These are phyloP conservation scores for Misopates orontium DNA, from an alignment of 257 asterid species.

Conservation along the genomic window DNA sequence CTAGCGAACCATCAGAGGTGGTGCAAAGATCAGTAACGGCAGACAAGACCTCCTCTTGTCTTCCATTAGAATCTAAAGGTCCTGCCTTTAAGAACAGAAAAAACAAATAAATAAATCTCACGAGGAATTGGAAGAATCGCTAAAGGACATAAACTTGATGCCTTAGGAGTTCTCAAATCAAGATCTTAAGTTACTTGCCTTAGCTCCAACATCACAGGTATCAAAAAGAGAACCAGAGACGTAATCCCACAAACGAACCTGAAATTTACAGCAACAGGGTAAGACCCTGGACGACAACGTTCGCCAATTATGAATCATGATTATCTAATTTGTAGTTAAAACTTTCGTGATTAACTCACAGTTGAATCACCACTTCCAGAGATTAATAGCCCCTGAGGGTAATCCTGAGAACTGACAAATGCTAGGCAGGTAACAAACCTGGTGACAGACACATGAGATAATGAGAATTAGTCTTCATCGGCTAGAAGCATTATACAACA, in stretches of 20 bases:
- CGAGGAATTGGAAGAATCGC: no score
- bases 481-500: neutral
- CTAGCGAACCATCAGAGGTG: slow-evolving; percentile 58
- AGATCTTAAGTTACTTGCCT: slow-evolving; percentile 50
- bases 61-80: slow-evolving; percentile 41
- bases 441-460: slow-evolving; percentile 31
- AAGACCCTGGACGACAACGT: slow-evolving; percentile 12
- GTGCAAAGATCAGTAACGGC: slow-evolving; percentile 75
- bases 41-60: slow-evolving; percentile 47
- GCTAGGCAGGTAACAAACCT: slow-evolving; percentile 86
- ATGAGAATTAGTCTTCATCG: slow-evolving; percentile 11
- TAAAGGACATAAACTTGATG: neutral
- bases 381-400: slow-evolving; percentile 55
- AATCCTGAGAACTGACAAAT: slow-evolving; percentile 51
- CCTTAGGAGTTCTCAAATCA: slow-evolving; percentile 12
- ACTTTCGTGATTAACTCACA: slow-evolving; percentile 52
- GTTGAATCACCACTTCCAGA: slow-evolving; percentile 99
- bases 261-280: slow-evolving; percentile 25
- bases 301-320: neutral
- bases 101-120: slow-evolving; percentile 30
- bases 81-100: slow-evolving; percentile 58
- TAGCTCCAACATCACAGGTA: slow-evolving; percentile 64
- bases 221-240: slow-evolving; percentile 80
- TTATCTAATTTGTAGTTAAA: neutral
- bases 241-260: slow-evolving; percentile 95